Percentiles rank a stretch among this genome's conserved stretches.
Conservation (phyloP, 2,329 filamentous ascomycete genomes). For the Exophiala sp. region DNA sequence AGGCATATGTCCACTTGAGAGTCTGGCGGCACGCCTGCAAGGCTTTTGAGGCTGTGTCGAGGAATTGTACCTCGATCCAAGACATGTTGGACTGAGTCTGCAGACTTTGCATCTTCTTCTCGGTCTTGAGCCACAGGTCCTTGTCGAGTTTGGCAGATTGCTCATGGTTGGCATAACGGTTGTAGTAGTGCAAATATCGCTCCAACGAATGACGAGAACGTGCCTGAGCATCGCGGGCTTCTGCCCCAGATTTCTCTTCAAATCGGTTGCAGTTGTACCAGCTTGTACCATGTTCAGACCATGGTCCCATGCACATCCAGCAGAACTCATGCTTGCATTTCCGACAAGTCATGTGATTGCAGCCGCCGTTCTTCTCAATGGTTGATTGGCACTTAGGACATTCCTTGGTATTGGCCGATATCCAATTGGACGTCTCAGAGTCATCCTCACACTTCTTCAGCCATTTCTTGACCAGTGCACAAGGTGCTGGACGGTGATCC, state of each 20-base stretch:
- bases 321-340: constrained; percentile 97
- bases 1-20: constrained; percentile 98
- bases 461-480: constrained; percentile 88
- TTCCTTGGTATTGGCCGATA: constrained; percentile 97
- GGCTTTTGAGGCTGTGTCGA: constrained; percentile 87
- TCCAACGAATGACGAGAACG: constrained; percentile 86
- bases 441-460: constrained; percentile 98
- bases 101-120: constrained; percentile 97
- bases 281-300: constrained; percentile 97
- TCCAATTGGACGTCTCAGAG: constrained; percentile 98
- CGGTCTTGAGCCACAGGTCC: constrained; percentile 91
- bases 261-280: constrained; percentile 99
- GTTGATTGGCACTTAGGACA: constrained; percentile 95
- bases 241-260: constrained; percentile 89
- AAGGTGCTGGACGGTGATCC: constrained; percentile 93
- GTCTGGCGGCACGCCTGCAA: constrained; percentile 97
- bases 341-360: constrained; percentile 96
- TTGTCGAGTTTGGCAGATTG: constrained; percentile 95
- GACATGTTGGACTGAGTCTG: constrained; percentile 93
- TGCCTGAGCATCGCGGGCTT: constrained; percentile 87
- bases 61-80: constrained; percentile 98
- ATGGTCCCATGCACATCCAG: constrained; percentile 99
- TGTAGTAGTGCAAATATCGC: constrained; percentile 98
- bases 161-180: constrained; percentile 97
- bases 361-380: constrained; percentile 97